Evolutionary conservation across 2,329 filamentous ascomycete species (phyloP).

Genomic region (Pseudogymnoascus sp.): DNA sequence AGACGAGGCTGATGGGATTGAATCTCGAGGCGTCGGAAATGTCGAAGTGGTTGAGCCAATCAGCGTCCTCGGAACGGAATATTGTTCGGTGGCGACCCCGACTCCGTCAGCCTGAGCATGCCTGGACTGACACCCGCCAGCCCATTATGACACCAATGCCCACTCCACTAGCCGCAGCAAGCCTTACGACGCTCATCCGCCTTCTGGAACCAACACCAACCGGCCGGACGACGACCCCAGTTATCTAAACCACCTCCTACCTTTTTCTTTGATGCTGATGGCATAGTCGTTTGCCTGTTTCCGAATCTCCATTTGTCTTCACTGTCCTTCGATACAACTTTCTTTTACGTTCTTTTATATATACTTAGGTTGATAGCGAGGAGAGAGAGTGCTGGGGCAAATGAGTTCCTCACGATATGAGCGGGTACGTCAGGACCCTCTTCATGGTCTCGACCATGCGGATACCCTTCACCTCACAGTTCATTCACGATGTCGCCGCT

Average conservation of each 20-base stretch:
- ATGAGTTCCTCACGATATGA: conserved; percentile 42
- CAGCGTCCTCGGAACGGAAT: background rate
- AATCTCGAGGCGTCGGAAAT: conserved; percentile 1
- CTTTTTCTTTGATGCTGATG: conserved; percentile 21
- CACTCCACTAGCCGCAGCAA: background rate
- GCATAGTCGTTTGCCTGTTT: background rate
- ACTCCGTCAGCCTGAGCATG: background rate
- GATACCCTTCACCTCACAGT: background rate
- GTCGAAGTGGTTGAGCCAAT: background rate
- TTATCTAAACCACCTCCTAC: background rate
- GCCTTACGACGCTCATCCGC: conserved; percentile 2
- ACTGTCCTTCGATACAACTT: background rate
- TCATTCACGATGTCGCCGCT: background rate
- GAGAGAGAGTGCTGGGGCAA: background rate
- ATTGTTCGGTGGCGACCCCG: background rate
- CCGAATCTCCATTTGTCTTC: background rate
- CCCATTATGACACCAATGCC: background rate
- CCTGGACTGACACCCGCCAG: background rate
- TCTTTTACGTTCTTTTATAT: background rate
- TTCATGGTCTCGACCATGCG: conserved; percentile 17
- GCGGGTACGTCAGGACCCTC: conserved; percentile 39
- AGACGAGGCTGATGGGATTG: background rate
- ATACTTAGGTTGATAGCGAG: background rate
- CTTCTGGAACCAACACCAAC: background rate
- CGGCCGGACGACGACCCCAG: background rate